phyloP scores from a whole-genome alignment of 768 basidiomycete genomes.

The Leccinum broughii region DNA sequence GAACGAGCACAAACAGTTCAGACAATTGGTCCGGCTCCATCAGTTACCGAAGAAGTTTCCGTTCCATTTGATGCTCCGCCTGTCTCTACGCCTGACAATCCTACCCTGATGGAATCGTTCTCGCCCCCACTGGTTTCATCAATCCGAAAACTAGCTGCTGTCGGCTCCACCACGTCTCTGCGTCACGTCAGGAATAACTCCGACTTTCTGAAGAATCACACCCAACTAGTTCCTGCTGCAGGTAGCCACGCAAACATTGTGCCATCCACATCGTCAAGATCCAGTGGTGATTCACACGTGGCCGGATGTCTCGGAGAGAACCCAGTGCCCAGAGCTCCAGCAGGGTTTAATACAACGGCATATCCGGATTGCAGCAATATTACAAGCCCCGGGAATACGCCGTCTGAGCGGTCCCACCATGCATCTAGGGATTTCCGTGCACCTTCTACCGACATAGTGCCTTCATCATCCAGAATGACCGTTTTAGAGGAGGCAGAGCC shows the following conservation, averaged over 20 bases:
- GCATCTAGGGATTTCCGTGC: neutral
- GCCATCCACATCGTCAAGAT: conserved; percentile 1
- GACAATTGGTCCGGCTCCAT: conserved; percentile 6
- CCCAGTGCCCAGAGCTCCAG: conserved; percentile 5
- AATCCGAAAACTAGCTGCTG: neutral
- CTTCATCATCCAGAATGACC: neutral
- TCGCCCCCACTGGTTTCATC: conserved; percentile 1
- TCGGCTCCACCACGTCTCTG: conserved; percentile 12
- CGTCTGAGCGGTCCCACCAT: neutral
- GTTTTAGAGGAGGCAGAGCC: conserved; percentile 3
- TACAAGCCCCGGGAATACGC: conserved; percentile 21
- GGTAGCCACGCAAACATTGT: neutral
- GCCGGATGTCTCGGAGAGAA: neutral
- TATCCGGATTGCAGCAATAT: conserved; percentile 15
- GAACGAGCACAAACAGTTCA: conserved; percentile 1
- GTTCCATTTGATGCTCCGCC: neutral
- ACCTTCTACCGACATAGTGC: neutral
- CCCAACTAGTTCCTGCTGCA: neutral
- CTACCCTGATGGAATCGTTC: neutral
- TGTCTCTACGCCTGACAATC: conserved; percentile 1
- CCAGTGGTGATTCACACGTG: neutral
- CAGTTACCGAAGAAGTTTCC: neutral
- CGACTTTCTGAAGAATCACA: neutral
- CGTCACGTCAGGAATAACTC: conserved; percentile 5
- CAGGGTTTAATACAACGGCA: conserved; percentile 8